Evolutionary conservation across 352 stramenopile genomes (phyloP), one percentile per base, ranked within the genome.

Genomic region (Blastocystis sp.): DNA sequence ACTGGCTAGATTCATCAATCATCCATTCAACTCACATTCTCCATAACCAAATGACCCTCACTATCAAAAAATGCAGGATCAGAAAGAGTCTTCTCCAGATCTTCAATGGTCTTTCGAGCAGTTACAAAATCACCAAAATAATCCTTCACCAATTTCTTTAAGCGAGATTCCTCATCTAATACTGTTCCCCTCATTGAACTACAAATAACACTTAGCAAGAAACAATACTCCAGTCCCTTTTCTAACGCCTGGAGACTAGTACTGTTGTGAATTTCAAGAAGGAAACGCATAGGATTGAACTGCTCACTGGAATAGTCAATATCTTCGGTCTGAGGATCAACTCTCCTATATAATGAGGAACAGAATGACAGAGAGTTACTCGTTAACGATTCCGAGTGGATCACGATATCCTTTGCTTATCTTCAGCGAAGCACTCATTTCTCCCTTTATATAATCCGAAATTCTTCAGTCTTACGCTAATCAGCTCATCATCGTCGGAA

Each of bases 381-480:
- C 71, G 5, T 29, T 66, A 9, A 83, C 49, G 37, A 83, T 83
- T 51, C 71, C 71, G 27, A 83, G 46, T n/a, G 71, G 71, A 65
- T 83, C 71, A n/a, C 66, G 46, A 83, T 83, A 83, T 66, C 71
- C 71, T 37, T 83, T 83, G 29, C 71, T 83, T 67, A 83, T 83
- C 71, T 83, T 83, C 21, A 83, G 29, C 14, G 51, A 63, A 83
- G 71, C 37, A 32, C n/a, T 43, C n/a, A 56, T 42, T 27, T 83
- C 71, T 51, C 71, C 71, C 71, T 83, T 32, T 24, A 24, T 43
- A 43, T 66, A 66, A 83, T 19, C 12, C 35, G 29, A 65, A 46
- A 2, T 29, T 3, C 46, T 14, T 12, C 46, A 7, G 7, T 58
- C 43, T 49, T 66, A 83, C 71, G 27, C 24, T 63, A 49, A 83